Conservation (phyloP, 2,329 filamentous ascomycete species). For the Albifimbria verrucaria region DNA sequence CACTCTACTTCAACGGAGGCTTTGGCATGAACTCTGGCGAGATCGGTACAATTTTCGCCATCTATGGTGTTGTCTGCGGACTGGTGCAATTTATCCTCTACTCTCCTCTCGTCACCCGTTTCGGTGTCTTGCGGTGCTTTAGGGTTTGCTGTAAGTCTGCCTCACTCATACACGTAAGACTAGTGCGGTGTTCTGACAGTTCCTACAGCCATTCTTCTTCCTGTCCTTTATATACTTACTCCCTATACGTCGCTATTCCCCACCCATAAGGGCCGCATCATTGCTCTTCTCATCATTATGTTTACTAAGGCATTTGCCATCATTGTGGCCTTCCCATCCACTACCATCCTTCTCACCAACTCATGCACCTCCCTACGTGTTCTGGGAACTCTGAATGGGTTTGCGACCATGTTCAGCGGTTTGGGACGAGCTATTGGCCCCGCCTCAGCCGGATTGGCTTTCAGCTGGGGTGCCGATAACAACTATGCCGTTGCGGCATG, state of each 20-base stretch:
- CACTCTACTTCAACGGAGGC: constrained; percentile 79
- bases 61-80: constrained; percentile 77
- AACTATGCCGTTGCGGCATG: constrained; percentile 79
- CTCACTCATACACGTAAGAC: background rate
- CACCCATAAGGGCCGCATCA: constrained; percentile 46
- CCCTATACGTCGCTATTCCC: constrained; percentile 73
- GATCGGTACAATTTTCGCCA: constrained; percentile 82
- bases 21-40: constrained; percentile 70
- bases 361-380: constrained; percentile 69
- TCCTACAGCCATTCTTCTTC: constrained; percentile 59
- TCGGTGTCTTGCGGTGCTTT: constrained; percentile 72
- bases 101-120: constrained; percentile 67
- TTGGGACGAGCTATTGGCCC: constrained; percentile 79
- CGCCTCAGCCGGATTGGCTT: constrained; percentile 67
- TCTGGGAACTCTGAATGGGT: constrained; percentile 85
- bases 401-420: constrained; percentile 79
- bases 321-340: constrained; percentile 86
- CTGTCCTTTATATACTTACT: constrained; percentile 74
- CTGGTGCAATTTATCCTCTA: constrained; percentile 85
- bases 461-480: constrained; percentile 70
- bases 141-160: constrained; percentile 51
- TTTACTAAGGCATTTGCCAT: constrained; percentile 69
- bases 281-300: constrained; percentile 65
- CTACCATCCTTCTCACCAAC: constrained; percentile 88
- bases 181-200: background rate